Evolutionary conservation across 805 yeast genomes (phyloP), one percentile per base, ranked within the genome.

Genomic region (Saccharomycopsis fermentans): DNA sequence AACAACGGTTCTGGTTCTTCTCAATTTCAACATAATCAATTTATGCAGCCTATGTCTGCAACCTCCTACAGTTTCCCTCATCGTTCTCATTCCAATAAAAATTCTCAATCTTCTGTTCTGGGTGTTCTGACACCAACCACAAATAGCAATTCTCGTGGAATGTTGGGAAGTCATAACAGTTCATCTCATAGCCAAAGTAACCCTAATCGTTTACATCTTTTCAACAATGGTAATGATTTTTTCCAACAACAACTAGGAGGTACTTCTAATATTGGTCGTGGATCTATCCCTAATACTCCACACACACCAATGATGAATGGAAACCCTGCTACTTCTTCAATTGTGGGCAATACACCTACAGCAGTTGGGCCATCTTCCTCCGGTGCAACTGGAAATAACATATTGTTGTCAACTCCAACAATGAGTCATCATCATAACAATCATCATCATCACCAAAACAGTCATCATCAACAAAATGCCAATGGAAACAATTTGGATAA

Each of bases 401-500:
- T 43, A 14, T 21, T 40, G 21, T 12, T 43, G 2, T 43, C 50
- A 37, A 32, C 32, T 19, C 26, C 32, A 24, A 37, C 50, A 14
- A 21, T 43, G 50, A 26, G 16, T 11, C 50, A 43, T 26, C 24
- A 17, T 16, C 47, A 39, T n/a, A 39, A 6, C 11, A n/a, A 39
- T 21, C 50, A 43, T 43, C 50, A 43, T 43, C 26, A 19, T 43
- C 50, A 24, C 59, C 56, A 54, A 2, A 27, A 14, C 59, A 56
- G 53, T 35, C 51, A 27, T 21, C 37, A 43, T 5, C 48, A 54
- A n/a, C 47, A 54, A 26, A 24, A 27, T 50, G 17, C 35, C 8
- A 50, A 27, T 32, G 35, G 37, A 9, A 32, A 29, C 29, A 32
- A 19, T 24, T 54, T 84, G 57, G 90, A 86, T 52, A 83, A 84